phyloP scores from a whole-genome alignment of 495 filamentous ascomycete species.

The Penicillium arizonense region DNA sequence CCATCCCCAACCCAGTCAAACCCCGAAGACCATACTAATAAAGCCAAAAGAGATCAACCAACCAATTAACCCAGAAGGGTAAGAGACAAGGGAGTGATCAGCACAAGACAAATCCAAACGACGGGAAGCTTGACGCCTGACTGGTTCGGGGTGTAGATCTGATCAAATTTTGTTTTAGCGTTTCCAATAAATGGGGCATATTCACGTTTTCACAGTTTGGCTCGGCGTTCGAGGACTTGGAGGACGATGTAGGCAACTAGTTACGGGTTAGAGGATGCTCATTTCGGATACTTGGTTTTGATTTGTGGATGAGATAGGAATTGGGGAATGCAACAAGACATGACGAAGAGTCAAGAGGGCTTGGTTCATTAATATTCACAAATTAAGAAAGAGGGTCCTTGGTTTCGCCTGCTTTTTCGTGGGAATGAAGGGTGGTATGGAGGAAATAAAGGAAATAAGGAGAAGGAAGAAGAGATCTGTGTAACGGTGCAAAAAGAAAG shows the following conservation, averaged over 20 bases:
- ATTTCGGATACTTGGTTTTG: neutral
- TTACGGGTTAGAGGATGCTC: slow-evolving; percentile 15
- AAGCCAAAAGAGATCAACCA: no score
- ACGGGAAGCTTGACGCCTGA: neutral
- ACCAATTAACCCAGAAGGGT: no score
- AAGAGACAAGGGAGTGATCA: slow-evolving; percentile 2
- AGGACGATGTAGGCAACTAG: slow-evolving; percentile 38
- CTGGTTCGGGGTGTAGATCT: slow-evolving; percentile 1
- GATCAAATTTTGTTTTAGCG: neutral
- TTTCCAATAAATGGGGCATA: neutral
- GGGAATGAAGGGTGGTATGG: slow-evolving; percentile 2
- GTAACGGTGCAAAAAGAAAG: no score
- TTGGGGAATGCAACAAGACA: neutral
- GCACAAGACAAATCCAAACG: neutral
- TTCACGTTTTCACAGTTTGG: slow-evolving; percentile 28
- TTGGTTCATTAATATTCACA: slow-evolving; percentile 4
- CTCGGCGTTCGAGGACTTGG: slow-evolving; percentile 32
- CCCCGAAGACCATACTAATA: no score
- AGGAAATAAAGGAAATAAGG: slow-evolving; percentile 3
- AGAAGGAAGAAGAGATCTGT: slow-evolving; percentile 3
- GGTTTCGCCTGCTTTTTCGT: neutral
- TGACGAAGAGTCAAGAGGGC: neutral
- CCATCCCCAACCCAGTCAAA: no score
- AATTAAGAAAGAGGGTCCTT: neutral
- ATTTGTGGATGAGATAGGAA: neutral